Conservation (phyloP, 2,329 filamentous ascomycete genomes). For the Trichoderma lentiforme region DNA sequence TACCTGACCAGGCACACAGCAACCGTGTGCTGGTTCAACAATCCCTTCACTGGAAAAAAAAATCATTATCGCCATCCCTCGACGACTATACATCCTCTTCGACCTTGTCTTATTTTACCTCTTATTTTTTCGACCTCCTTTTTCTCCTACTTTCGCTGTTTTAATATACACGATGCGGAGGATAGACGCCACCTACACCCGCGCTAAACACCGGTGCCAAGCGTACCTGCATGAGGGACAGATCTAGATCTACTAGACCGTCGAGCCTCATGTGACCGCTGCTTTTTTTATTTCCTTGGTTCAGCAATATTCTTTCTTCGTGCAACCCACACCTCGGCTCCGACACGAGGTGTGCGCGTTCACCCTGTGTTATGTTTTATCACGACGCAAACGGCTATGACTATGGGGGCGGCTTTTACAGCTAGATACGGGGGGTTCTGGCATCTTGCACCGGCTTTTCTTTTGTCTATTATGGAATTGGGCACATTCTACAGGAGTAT, state of each 20-base stretch:
- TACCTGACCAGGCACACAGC: not conserved
- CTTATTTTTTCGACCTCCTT: not conserved
- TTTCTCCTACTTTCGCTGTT: not conserved
- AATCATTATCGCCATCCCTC: not conserved
- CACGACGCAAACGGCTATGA: slow-evolving; percentile 16
- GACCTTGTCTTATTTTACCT: not conserved
- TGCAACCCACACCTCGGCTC: not conserved
- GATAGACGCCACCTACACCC: not conserved
- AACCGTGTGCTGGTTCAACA: not conserved
- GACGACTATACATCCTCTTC: not conserved
- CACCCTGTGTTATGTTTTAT: slow-evolving; percentile 10
- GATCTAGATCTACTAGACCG: slow-evolving; percentile 9
- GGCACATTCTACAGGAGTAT: not conserved
- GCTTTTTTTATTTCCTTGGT: not conserved
- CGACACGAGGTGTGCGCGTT: not conserved
- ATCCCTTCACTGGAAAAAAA: not conserved
- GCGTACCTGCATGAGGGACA: slow-evolving; percentile 12
- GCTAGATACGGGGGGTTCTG: not conserved
- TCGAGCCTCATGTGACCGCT: not conserved
- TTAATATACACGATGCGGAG: not conserved
- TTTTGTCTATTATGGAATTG: slow-evolving; percentile 7
- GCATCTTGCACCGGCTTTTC: not conserved
- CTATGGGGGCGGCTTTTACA: slow-evolving; percentile 4
- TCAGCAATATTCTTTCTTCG: not conserved
- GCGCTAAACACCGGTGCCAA: not conserved